Conservation (phyloP, 257 asterid genomes). For the Fraxinus excelsior region DNA sequence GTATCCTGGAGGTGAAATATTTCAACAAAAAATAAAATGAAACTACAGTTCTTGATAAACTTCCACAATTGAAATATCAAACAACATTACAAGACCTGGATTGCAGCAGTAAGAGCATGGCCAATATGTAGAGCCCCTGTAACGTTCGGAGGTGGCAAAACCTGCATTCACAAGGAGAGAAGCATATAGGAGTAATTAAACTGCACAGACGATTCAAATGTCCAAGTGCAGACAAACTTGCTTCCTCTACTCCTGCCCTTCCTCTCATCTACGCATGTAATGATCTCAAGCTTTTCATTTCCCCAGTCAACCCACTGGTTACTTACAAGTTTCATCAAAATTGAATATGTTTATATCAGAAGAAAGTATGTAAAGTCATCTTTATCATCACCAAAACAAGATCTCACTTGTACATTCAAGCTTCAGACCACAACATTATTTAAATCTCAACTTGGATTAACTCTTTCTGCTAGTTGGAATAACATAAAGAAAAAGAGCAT, state of each 20-base stretch:
- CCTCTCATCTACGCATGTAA: slow-evolving; percentile 8
- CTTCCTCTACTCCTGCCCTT: slow-evolving; percentile 1
- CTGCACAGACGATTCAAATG: not conserved
- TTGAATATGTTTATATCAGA: not conserved
- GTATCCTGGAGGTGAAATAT: slow-evolving; percentile 65
- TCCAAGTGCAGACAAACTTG: not conserved
- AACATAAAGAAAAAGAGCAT: not conserved
- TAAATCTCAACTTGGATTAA: not conserved
- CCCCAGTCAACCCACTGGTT: not conserved
- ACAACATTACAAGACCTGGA: slow-evolving; percentile 55
- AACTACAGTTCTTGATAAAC: slow-evolving; percentile 10
- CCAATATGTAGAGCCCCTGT: slow-evolving; percentile 98
- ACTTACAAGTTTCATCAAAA: not conserved
- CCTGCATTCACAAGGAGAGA: slow-evolving; percentile 47
- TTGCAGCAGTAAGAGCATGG: slow-evolving; percentile 96
- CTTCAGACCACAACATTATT: not conserved
- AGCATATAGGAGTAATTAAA: not conserved
- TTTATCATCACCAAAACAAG: not conserved
- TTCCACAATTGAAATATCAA: slow-evolving; percentile 14
- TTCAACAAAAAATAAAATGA: not conserved
- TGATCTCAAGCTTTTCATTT: not conserved
- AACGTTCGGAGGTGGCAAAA: slow-evolving; percentile 94
- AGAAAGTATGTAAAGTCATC: not conserved
- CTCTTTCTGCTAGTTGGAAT: not conserved
- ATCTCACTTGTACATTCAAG: not conserved